Conservation (phyloP, 306 rosid genomes). For the Geum urbanum region DNA sequence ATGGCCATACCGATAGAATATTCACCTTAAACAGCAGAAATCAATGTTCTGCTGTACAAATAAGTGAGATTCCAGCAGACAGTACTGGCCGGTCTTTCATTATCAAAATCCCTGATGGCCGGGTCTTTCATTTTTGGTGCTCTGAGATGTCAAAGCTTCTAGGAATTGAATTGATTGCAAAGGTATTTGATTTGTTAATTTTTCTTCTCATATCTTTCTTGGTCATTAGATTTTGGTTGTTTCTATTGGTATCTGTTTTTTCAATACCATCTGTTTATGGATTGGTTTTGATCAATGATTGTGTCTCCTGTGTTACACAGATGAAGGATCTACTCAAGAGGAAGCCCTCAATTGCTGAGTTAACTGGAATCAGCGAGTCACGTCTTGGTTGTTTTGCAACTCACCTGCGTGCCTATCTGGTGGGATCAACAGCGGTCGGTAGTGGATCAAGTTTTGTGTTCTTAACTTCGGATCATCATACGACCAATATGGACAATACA, state of each 20-base stretch:
- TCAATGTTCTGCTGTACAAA: slow-evolving; percentile 46
- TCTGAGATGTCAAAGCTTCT: slow-evolving; percentile 85
- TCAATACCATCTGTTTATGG: background rate
- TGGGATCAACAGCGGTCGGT: slow-evolving; percentile 52
- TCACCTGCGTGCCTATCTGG: slow-evolving; percentile 85
- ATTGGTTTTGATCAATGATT: background rate
- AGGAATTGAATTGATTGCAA: slow-evolving; percentile 73
- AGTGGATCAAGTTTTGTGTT: slow-evolving; percentile 33
- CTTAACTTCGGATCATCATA: slow-evolving; percentile 22
- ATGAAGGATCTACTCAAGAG: slow-evolving; percentile 71
- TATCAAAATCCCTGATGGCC: slow-evolving; percentile 44
- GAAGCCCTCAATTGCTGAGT: slow-evolving; percentile 76
- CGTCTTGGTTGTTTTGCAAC: slow-evolving; percentile 89
- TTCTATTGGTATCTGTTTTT: background rate
- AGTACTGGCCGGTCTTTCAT: slow-evolving; percentile 75
- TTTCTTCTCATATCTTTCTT: background rate
- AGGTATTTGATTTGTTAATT: slow-evolving; percentile 40
- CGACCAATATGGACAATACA: slow-evolving; percentile 28
- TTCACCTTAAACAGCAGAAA: slow-evolving; percentile 45
- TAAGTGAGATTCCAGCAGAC: slow-evolving; percentile 66
- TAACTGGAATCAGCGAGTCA: slow-evolving; percentile 88
- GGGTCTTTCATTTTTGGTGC: slow-evolving; percentile 71
- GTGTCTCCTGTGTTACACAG: slow-evolving; percentile 40
- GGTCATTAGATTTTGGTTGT: background rate
- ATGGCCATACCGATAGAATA: slow-evolving; percentile 60